Conservation (phyloP, 2,329 filamentous ascomycete species). For the Plenodomus lindquistii region DNA sequence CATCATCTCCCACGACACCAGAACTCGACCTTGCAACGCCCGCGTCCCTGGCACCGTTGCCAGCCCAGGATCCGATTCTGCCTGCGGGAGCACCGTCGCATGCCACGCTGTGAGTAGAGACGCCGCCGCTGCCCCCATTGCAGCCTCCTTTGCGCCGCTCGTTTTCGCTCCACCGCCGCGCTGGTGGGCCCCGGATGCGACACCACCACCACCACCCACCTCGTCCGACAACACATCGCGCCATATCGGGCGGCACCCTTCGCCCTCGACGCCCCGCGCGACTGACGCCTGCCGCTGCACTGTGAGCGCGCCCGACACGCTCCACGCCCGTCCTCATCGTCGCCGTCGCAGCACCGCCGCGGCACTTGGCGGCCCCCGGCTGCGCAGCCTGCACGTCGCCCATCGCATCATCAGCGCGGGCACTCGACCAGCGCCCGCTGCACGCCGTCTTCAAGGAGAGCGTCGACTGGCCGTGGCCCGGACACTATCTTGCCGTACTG, state of each 20-base stretch:
- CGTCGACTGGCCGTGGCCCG: background rate
- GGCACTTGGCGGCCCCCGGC: constrained; percentile 29
- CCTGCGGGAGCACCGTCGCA: constrained; percentile 34
- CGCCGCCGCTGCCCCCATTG: constrained; percentile 26
- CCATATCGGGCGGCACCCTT: constrained; percentile 23
- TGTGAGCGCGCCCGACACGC: constrained; percentile 19
- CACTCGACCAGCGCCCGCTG: constrained; percentile 12
- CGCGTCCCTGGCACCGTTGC: constrained; percentile 30
- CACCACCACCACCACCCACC: too few species aligned
- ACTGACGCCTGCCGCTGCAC: constrained; percentile 28
- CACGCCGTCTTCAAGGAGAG: background rate
- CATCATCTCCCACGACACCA: constrained; percentile 32
- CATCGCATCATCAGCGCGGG: constrained; percentile 24
- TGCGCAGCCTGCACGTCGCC: constrained; percentile 20
- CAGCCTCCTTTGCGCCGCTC: constrained; percentile 22
- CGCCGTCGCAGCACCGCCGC: constrained; percentile 27
- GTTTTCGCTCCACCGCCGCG: constrained; percentile 24
- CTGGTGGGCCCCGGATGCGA: constrained; percentile 41
- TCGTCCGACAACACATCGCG: constrained; percentile 29
- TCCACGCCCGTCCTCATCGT: background rate
- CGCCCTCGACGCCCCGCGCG: constrained; percentile 13
- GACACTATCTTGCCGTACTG: background rate
- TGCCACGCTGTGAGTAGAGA: constrained; percentile 24
- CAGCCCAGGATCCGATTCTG: constrained; percentile 27
- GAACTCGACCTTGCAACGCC: constrained; percentile 26